Conservation (phyloP, 208 protist genomes). For the Phytomonas francai region DNA sequence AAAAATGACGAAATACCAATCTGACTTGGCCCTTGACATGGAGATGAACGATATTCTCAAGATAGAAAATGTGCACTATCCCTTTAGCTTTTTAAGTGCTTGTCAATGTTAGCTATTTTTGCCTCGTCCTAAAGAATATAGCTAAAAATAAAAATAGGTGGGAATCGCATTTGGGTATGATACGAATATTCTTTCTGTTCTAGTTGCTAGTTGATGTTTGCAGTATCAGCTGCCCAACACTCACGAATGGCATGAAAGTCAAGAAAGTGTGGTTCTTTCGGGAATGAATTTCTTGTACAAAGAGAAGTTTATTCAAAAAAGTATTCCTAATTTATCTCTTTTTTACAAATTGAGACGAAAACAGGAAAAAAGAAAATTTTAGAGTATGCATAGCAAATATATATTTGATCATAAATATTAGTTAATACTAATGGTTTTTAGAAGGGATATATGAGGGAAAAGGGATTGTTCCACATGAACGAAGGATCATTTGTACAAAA, state of each 20-base stretch:
- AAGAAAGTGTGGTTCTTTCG: not conserved
- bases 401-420: slow-evolving; percentile 5
- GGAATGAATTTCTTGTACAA: not conserved
- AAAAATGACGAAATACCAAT: not conserved
- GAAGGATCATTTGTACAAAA: not conserved
- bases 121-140: not conserved
- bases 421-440: not conserved
- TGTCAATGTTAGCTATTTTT: not conserved
- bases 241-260: not conserved
- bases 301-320: not conserved
- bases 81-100: not conserved
- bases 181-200: not conserved
- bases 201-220: not conserved
- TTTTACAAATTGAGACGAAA: slow-evolving; percentile 6
- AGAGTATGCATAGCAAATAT: not conserved
- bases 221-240: not conserved
- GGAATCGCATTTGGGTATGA: not conserved
- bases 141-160: not conserved
- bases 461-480: not conserved
- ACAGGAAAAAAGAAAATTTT: not conserved
- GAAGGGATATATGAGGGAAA: not conserved
- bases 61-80: not conserved
- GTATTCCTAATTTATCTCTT: not conserved
- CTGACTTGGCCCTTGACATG: not conserved
- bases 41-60: not conserved